phyloP scores from a whole-genome alignment of 164 flowering plant species.

The Kalanchoe fedtschenkoi region DNA sequence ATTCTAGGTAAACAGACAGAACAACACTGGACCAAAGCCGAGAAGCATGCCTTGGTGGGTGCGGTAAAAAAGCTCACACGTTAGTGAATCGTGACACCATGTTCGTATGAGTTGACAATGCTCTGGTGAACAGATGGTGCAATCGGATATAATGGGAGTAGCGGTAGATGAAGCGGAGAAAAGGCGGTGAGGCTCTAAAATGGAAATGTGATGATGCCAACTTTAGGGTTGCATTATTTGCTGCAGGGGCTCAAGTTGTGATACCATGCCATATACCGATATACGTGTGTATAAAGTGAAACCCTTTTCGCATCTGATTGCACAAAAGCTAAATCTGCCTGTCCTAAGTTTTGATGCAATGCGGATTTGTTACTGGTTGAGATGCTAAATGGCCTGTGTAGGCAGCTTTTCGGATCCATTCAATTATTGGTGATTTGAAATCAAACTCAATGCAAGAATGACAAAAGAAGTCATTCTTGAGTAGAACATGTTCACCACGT shows the following conservation, averaged over 20 bases:
- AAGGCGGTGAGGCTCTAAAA: neutral
- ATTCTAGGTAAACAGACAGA: slow-evolving; percentile 4
- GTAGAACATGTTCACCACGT: too few species aligned
- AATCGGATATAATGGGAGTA: too few species aligned
- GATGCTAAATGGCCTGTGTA: neutral
- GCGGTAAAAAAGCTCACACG: neutral
- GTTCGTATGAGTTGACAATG: neutral
- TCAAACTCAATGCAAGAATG: too few species aligned
- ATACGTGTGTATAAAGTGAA: neutral
- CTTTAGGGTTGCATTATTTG: slow-evolving; percentile 2
- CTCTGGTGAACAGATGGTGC: too few species aligned
- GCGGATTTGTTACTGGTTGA: neutral
- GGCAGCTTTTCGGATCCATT: neutral
- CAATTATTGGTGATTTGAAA: neutral
- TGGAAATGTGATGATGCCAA: neutral
- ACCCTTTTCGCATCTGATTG: neutral
- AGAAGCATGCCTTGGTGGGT: neutral
- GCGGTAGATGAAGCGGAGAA: neutral
- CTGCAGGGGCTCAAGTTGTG: neutral
- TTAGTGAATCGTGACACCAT: neutral
- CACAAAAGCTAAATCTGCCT: neutral
- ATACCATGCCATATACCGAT: neutral
- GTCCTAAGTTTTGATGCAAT: neutral
- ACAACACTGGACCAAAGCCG: neutral
- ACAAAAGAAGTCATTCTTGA: too few species aligned